Conservation (phyloP, 306 rosid species). For the Castanea crenata region DNA sequence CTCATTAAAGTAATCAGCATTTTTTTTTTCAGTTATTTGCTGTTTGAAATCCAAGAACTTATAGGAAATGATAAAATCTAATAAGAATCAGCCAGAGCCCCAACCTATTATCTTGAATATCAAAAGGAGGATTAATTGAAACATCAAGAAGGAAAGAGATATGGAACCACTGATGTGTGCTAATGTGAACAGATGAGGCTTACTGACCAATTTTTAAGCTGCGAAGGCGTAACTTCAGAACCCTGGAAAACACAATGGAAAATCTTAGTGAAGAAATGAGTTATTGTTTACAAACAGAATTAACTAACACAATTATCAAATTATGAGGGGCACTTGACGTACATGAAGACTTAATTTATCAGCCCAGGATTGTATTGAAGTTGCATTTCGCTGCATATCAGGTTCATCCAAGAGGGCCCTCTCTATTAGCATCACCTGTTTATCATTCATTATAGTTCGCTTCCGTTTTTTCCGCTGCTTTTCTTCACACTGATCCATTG, state of each 20-base stretch:
- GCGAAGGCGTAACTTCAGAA: slow-evolving; percentile 79
- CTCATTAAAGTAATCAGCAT: not conserved
- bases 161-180: not conserved
- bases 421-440: slow-evolving; percentile 66
- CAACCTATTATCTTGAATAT: slow-evolving; percentile 1
- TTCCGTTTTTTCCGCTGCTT: slow-evolving; percentile 79
- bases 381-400: slow-evolving; percentile 87
- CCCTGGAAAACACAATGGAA: slow-evolving; percentile 66
- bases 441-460: slow-evolving; percentile 86
- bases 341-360: slow-evolving; percentile 73
- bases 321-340: slow-evolving; percentile 36
- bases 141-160: slow-evolving; percentile 8
- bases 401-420: slow-evolving; percentile 81
- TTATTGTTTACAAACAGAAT: slow-evolving; percentile 1
- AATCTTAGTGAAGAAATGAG: slow-evolving; percentile 23
- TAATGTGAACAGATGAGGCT: not conserved
- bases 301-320: slow-evolving; percentile 5
- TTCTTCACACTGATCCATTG: slow-evolving; percentile 48
- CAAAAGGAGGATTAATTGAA: not conserved
- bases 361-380: slow-evolving; percentile 74
- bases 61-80: not conserved
- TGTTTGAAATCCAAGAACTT: not conserved
- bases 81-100: not conserved
- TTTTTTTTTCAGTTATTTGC: not conserved
- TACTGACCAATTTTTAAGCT: slow-evolving; percentile 90